Evolutionary conservation across 495 filamentous ascomycete species (phyloP).

Genomic region (Daldinia bambusicola): DNA sequence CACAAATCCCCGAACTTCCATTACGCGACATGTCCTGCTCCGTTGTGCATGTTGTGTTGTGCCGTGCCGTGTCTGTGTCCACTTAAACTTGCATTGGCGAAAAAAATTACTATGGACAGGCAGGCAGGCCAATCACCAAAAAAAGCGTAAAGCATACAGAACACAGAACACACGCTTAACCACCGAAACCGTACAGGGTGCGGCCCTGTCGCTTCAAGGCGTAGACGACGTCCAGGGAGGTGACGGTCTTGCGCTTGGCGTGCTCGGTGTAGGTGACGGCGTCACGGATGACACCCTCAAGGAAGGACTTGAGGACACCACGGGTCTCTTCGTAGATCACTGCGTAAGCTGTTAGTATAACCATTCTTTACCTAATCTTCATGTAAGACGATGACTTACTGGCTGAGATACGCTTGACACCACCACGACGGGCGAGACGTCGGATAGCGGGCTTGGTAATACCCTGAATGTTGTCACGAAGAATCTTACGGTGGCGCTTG

Average conservation of each 20-base stretch:
- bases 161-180: slow-evolving; percentile 64
- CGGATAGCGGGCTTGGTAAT: slow-evolving; percentile 99
- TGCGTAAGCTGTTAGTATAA: slow-evolving; percentile 35
- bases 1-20: slow-evolving; percentile 30
- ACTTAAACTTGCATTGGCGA: slow-evolving; percentile 13
- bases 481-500: slow-evolving; percentile 99
- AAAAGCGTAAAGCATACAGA: slow-evolving; percentile 6
- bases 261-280: slow-evolving; percentile 98
- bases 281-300: slow-evolving; percentile 99
- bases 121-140: slow-evolving; percentile 16
- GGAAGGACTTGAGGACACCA: slow-evolving; percentile 99
- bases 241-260: slow-evolving; percentile 98
- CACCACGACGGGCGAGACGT: slow-evolving; percentile 98
- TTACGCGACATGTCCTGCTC: too few species aligned
- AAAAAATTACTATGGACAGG: slow-evolving; percentile 44
- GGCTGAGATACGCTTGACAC: slow-evolving; percentile 99
- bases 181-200: slow-evolving; percentile 97
- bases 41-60: neutral
- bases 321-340: slow-evolving; percentile 99
- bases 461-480: slow-evolving; percentile 99
- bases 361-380: neutral
- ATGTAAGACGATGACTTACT: slow-evolving; percentile 63
- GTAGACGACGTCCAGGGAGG: slow-evolving; percentile 93
- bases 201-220: slow-evolving; percentile 93
- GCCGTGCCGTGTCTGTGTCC: neutral